These are phyloP conservation scores for Periconia digitata DNA, from an alignment of 2,329 filamentous ascomycete species.

Conservation along the genomic window DNA sequence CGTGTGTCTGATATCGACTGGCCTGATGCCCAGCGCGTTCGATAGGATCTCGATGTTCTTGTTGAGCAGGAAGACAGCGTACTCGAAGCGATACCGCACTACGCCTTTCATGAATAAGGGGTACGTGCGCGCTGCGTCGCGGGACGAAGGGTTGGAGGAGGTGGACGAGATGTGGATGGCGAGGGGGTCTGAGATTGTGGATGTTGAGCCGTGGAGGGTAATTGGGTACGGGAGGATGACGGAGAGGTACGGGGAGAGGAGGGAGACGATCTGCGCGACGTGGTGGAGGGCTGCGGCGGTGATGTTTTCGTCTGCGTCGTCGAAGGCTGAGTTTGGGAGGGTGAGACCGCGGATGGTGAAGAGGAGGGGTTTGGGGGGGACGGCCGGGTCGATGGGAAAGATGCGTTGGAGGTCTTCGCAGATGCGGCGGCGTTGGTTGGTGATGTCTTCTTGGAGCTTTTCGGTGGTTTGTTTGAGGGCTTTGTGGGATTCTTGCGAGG, in stretches of 20 bases:
- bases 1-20: conserved; percentile 89
- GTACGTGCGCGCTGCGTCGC: conserved; percentile 55
- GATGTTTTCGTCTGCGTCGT: conserved; percentile 70
- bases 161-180: conserved; percentile 45
- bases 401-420: conserved; percentile 79
- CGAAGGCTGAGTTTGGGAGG: conserved; percentile 77
- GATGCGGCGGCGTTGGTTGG: conserved; percentile 83
- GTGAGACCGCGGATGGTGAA: conserved; percentile 81
- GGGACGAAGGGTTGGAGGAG: conserved; percentile 41
- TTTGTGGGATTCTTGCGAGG: conserved; percentile 50
- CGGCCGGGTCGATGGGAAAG: conserved; percentile 74
- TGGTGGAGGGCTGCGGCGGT: conserved; percentile 81
- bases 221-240: conserved; percentile 81
- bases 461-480: conserved; percentile 58
- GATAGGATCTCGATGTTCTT: conserved; percentile 80
- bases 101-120: conserved; percentile 74
- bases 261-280: conserved; percentile 72
- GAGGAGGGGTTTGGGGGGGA: conserved; percentile 63
- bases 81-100: conserved; percentile 89
- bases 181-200: conserved; percentile 75
- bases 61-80: conserved; percentile 94
- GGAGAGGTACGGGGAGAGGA: conserved; percentile 80
- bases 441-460: conserved; percentile 66
- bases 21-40: conserved; percentile 68
- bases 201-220: conserved; percentile 70